Percentiles rank a stretch among this genome's conserved stretches.
phyloP scores from a whole-genome alignment of 257 asterid genomes.

The Nicotiana attenuata region DNA sequence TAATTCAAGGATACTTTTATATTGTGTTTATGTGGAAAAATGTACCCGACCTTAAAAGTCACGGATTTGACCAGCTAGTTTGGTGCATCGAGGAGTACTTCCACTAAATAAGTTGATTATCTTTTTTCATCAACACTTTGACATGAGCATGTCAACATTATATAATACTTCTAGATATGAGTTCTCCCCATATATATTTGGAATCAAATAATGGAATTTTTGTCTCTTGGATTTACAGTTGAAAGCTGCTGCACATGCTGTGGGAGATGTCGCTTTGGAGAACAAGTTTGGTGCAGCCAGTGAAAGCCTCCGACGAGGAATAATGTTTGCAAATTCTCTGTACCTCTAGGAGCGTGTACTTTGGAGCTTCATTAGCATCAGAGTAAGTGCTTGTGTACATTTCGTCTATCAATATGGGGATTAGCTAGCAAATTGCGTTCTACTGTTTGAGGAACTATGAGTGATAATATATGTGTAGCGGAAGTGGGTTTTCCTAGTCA shows the following conservation, averaged over 20 bases:
- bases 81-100: slow-evolving; percentile 8
- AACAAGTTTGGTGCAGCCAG: slow-evolving; percentile 76
- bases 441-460: neutral
- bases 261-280: slow-evolving; percentile 83
- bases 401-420: neutral
- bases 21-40: neutral
- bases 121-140: neutral
- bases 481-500: neutral
- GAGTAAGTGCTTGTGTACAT: neutral
- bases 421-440: neutral
- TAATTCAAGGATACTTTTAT: slow-evolving; percentile 16
- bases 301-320: slow-evolving; percentile 91
- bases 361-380: neutral
- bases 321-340: slow-evolving; percentile 94
- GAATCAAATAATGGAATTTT: neutral
- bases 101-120: neutral
- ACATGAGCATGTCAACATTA: neutral
- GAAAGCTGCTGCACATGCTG: slow-evolving; percentile 89
- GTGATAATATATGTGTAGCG: neutral
- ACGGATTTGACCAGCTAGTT: neutral
- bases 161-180: neutral
- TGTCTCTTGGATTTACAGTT: slow-evolving; percentile 37
- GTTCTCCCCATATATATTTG: neutral
- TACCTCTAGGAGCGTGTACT: slow-evolving; percentile 43
- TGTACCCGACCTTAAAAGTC: neutral